Evolutionary conservation across 2,329 filamentous ascomycete genomes (phyloP).

Genomic region (Karstenula rhodostoma): DNA sequence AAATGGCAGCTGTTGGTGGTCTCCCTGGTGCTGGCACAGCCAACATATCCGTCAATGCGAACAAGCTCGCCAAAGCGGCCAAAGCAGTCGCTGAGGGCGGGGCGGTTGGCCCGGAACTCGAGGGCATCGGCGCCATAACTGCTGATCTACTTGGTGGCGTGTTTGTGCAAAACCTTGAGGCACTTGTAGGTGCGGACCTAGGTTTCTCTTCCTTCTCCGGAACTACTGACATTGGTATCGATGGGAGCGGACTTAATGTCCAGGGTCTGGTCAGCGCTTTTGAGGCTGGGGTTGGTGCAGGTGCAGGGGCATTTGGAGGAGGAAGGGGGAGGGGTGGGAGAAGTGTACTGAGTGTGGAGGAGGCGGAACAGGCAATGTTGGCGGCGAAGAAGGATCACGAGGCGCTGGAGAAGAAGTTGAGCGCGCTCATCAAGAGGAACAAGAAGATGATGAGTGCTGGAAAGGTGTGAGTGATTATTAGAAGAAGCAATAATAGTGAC

Average conservation of each 20-base stretch:
- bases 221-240: constrained; percentile 24
- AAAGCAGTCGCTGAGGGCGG: constrained; percentile 46
- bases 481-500: background rate
- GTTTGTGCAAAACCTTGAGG: constrained; percentile 45
- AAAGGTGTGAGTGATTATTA: constrained; percentile 1
- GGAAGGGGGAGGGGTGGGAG: constrained; percentile 28
- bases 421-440: constrained; percentile 48
- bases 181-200: constrained; percentile 44
- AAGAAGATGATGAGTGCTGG: constrained; percentile 35
- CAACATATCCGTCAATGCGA: constrained; percentile 39
- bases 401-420: constrained; percentile 47
- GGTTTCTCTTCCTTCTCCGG: constrained; percentile 35
- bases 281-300: constrained; percentile 23
- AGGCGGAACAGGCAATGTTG: constrained; percentile 47
- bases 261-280: constrained; percentile 36
- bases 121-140: constrained; percentile 45
- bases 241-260: constrained; percentile 27
- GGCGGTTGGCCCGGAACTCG: constrained; percentile 41
- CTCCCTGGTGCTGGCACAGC: constrained; percentile 41
- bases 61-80: constrained; percentile 45
- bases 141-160: constrained; percentile 45
- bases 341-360: constrained; percentile 44
- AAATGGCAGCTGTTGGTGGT: constrained; percentile 48
- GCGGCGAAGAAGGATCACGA: constrained; percentile 47
- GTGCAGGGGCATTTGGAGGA: constrained; percentile 13